A percentile compares a stretch with the other conserved stretches of the same genome.
phyloP scores from a whole-genome alignment of 495 filamentous ascomycete species.

The Aspergillus bertholletiae region DNA sequence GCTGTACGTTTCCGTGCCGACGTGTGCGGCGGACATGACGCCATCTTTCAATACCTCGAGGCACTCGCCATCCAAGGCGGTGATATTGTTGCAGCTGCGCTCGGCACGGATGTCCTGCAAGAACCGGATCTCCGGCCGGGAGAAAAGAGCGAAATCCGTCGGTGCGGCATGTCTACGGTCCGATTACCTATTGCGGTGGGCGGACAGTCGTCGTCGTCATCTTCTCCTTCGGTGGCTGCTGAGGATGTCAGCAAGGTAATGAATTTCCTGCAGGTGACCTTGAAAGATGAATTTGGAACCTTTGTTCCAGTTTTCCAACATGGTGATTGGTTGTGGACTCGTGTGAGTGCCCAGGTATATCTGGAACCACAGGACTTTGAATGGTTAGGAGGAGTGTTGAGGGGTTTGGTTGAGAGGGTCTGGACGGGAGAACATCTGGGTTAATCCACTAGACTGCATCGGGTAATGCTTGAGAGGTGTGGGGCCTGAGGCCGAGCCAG shows the following conservation, averaged over 20 bases:
- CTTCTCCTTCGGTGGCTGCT: slow-evolving; percentile 18
- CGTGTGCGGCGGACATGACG: slow-evolving; percentile 71
- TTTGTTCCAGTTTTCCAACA: slow-evolving; percentile 65
- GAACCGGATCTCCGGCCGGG: slow-evolving; percentile 7
- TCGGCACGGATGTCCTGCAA: slow-evolving; percentile 63
- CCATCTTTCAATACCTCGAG: slow-evolving; percentile 56
- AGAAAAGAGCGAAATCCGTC: slow-evolving; percentile 50
- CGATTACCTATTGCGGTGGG: slow-evolving; percentile 55
- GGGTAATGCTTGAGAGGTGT: background rate
- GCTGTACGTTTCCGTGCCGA: slow-evolving; percentile 63
- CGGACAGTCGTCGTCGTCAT: slow-evolving; percentile 6
- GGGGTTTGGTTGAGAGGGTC: slow-evolving; percentile 23
- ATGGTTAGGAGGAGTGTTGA: slow-evolving; percentile 58
- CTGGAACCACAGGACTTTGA: slow-evolving; percentile 74
- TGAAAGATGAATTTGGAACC: slow-evolving; percentile 62
- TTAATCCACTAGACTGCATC: background rate
- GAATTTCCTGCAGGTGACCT: slow-evolving; percentile 24
- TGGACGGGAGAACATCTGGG: background rate
- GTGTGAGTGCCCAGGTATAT: slow-evolving; percentile 78
- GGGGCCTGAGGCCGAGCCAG: no score
- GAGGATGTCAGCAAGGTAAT: slow-evolving; percentile 33
- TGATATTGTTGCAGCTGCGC: slow-evolving; percentile 48
- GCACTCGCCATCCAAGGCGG: slow-evolving; percentile 59
- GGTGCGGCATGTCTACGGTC: slow-evolving; percentile 64
- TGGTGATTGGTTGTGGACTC: slow-evolving; percentile 57